phyloP scores from a whole-genome alignment of 305 asterid genomes.

The Fraxinus velutina region DNA sequence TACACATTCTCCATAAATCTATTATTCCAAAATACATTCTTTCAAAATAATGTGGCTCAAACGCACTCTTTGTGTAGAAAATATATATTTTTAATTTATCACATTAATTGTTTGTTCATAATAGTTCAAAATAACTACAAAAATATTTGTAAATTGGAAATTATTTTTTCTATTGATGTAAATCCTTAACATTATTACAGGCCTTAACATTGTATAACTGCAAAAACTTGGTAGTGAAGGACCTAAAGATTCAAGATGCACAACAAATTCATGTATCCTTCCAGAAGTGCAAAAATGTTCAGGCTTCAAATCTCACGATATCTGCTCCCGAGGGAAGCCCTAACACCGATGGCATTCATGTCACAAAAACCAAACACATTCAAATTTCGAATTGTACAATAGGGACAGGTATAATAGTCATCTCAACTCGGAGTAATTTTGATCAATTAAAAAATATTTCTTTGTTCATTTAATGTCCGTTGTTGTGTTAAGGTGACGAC shows the following conservation, averaged over 20 bases:
- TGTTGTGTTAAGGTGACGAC: slow-evolving; percentile 61
- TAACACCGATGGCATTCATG: slow-evolving; percentile 84
- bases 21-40: too few species aligned
- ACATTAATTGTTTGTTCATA: not conserved
- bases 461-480: not conserved
- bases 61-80: not conserved
- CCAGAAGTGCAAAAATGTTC: slow-evolving; percentile 43
- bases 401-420: slow-evolving; percentile 45
- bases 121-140: not conserved
- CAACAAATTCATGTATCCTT: slow-evolving; percentile 68
- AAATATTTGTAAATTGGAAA: not conserved
- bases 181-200: slow-evolving; percentile 30
- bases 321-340: slow-evolving; percentile 59
- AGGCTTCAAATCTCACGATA: slow-evolving; percentile 43
- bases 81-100: too few species aligned
- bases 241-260: slow-evolving; percentile 45
- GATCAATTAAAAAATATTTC: not conserved
- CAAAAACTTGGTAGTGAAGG: slow-evolving; percentile 46
- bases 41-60: too few species aligned
- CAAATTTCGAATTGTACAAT: slow-evolving; percentile 43
- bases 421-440: not conserved
- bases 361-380: slow-evolving; percentile 45
- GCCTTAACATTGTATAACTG: slow-evolving; percentile 61
- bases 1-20: too few species aligned
- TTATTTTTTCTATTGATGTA: not conserved